phyloP scores from a whole-genome alignment of 176 grass and related monocot species.

The Hsuehochloa calcarea region DNA sequence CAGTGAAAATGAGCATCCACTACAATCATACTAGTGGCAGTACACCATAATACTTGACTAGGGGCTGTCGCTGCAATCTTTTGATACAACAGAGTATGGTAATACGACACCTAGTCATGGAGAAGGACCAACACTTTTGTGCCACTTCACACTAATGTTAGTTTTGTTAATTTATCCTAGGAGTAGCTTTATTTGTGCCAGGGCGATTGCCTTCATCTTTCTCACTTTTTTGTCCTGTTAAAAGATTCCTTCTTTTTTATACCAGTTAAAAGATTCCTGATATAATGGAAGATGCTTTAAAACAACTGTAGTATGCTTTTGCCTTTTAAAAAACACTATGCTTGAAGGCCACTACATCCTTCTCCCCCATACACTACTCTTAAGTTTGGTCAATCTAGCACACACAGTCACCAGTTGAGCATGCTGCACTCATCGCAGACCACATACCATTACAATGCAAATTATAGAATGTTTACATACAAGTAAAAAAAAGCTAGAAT shows the following conservation, averaged over 20 bases:
- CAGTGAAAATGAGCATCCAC: not conserved
- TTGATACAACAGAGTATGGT: not conserved
- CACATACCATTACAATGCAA: constrained; percentile 1
- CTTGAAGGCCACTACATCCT: not conserved
- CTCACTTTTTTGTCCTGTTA: constrained; percentile 16
- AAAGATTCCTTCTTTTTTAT: not conserved
- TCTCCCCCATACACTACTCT: not conserved
- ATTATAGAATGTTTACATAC: not conserved
- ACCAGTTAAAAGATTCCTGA: not conserved
- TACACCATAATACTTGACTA: not conserved
- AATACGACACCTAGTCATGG: not conserved
- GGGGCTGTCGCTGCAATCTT: not conserved
- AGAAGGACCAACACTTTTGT: not conserved
- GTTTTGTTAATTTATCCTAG: not conserved
- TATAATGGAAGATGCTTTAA: not conserved
- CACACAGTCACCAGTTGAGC: not conserved
- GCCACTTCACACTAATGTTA: not conserved
- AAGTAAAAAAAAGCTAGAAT: not conserved
- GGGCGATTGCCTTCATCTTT: not conserved
- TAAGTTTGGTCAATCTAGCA: not conserved
- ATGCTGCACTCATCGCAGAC: not conserved
- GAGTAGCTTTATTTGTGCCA: not conserved
- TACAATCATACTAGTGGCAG: not conserved
- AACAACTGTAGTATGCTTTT: not conserved
- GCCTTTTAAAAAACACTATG: not conserved